Base-by-base conservation (phyloP, 1,139 yeast genomes). In the Debaryomyces singareniensis region DNA sequence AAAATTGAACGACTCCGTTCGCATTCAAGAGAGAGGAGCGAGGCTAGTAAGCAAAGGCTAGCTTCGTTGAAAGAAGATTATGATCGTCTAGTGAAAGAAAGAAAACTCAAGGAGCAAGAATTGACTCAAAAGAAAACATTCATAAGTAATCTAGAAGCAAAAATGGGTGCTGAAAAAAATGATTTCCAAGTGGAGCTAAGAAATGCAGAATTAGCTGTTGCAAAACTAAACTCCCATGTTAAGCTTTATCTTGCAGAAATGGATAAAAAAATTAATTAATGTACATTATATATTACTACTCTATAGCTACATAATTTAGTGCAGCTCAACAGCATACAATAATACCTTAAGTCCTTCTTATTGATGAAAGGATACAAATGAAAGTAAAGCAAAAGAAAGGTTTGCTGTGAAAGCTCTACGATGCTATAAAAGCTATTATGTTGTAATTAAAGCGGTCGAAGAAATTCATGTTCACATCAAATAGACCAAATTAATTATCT, bases 121-220 rank as follows among this genome's bases (percentile, higher is more conserved):
- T 56, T 75, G 38, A 65, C 61, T 31, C 61, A 62, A 40, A 68
- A 65, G 48, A 64, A 62, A 45, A 65, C 61, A 23, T 61, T 62
- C 31, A 75, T 77, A 21, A 54, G 58, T 20, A 62, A 60, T 24
- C 62, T 75, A 27, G 76, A 74, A 45, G 57, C 58, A 28, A 65
- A 63, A 37, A 72, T 74, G 40, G 49, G 53, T 13, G 60, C 59
- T 15, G 46, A 68, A 44, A 56, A 61, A 36, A 53, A 53, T 24
- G 68, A 66, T 13, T 71, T 70, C 36, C 78, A 76, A 35, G 51
- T 49, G 26, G 89, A 81, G 39, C 65, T 68, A 35, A 63, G 70
- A 35, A 71, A 65, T 24, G 68, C 78, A 7, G 72, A 69, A 33
- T 47, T 63, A 29, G 82, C 78, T 40, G 62, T 77, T 24, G 70